Conservation (phyloP, 139 green algal genomes). For the Raphidocelis subcapitata region DNA sequence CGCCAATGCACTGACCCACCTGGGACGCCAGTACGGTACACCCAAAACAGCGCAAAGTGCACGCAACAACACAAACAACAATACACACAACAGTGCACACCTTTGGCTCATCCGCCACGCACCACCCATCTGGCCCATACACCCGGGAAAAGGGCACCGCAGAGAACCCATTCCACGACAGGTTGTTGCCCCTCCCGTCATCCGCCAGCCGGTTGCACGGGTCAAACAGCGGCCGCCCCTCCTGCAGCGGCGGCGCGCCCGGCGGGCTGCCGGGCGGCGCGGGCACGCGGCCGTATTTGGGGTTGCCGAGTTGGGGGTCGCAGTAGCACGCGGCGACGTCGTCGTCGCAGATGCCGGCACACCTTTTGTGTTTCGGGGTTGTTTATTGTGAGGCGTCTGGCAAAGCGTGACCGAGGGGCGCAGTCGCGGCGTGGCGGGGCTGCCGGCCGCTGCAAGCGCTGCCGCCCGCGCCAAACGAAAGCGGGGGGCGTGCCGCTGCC, state of each 20-base stretch:
- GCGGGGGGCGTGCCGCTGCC: too few relatives aligned
- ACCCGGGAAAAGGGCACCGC: slow-evolving; percentile 8
- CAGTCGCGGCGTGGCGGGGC: neutral
- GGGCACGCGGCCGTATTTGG: slow-evolving; percentile 36
- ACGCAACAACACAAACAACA: too few relatives aligned
- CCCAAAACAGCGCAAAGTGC: too few relatives aligned
- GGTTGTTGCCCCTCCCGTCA: slow-evolving; percentile 38
- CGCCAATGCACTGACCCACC: too few relatives aligned
- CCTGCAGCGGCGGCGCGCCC: slow-evolving; percentile 33
- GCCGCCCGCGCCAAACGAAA: neutral
- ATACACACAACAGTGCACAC: too few relatives aligned
- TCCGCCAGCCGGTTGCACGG: slow-evolving; percentile 33
- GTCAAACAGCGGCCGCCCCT: slow-evolving; percentile 28
- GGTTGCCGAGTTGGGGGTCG: slow-evolving; percentile 35
- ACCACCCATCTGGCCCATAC: slow-evolving; percentile 45
- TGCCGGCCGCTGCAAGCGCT: neutral
- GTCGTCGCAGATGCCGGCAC: slow-evolving; percentile 54
- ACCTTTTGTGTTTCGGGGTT: neutral
- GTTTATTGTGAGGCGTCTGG: neutral
- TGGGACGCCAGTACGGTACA: too few relatives aligned
- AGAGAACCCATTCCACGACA: slow-evolving; percentile 31
- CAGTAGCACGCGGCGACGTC: slow-evolving; percentile 52
- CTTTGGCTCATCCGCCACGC: slow-evolving; percentile 26
- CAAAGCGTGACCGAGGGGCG: neutral
- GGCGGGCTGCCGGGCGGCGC: slow-evolving; percentile 29